Evolutionary conservation across 352 stramenopile genomes (phyloP), one percentile per base, ranked within the genome.

Genomic region (Pelagophyceae sp.): DNA sequence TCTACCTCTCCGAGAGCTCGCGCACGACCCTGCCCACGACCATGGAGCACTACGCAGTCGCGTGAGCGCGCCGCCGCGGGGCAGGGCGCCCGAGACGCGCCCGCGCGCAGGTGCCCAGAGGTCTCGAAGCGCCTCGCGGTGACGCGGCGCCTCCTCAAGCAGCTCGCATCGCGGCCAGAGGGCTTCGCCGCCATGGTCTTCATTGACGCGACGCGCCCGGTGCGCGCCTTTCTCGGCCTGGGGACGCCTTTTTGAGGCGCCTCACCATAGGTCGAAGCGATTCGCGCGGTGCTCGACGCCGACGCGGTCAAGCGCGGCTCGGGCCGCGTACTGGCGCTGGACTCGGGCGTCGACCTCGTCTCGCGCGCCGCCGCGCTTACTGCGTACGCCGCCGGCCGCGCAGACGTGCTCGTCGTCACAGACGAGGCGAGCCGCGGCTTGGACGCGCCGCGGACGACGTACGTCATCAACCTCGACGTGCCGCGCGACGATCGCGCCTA

Each of bases 401-500:
- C 35, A 33, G 67, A 74, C 67, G 35, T 74, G 1, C 67, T 74
- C 2, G 15, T 71, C 3, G 6, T 92, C 2, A 97, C 91, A 15
- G 93, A 97, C 83, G 86, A 97, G 60, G 92, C 92, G 20, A 92
- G 92, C 25, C 89, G 93, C 77, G 93, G 93, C 11, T 85, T 98
- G 31, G 94, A 98, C 83, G 82, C 92, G 77, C 89, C 96, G 25
- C 92, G 97, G 78, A 88, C 98, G 29, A 37, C 33, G 11, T n/a
- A 38, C 17, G 94, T 98, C n/a, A 94, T 98, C 80, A 96, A 98
- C 81, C 96, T 90, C 80, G 93, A 98, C 84, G 86, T 96, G 2
- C 88, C 89, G 20, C 81, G 87, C 84, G 94, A 98, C 82, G 90
- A 94, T 1, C 94, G 99, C 80, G 97, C 94, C 6, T 99, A 99